These are phyloP conservation scores for Gynandropsis gynandra DNA, from an alignment of 345 rosid genomes.

Conservation along the genomic window DNA sequence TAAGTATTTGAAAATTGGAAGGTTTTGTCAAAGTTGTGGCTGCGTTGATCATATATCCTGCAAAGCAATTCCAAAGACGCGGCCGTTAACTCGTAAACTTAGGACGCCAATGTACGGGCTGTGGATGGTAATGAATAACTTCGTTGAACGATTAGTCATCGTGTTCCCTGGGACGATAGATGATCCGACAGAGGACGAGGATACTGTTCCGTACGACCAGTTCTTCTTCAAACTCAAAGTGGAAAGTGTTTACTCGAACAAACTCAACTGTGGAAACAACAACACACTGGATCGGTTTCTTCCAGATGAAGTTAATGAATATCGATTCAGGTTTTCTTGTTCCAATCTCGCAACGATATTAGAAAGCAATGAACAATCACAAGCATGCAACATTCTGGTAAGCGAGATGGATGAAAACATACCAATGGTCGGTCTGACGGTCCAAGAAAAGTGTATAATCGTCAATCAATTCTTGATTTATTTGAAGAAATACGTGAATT, in stretches of 20 bases:
- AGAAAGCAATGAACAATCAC: too few relatives aligned
- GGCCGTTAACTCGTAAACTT: conserved; percentile 1
- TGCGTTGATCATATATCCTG: not conserved
- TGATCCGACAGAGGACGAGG: not conserved
- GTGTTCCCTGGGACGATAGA: not conserved
- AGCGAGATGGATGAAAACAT: conserved; percentile 1
- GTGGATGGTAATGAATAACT: not conserved
- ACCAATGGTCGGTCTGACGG: not conserved
- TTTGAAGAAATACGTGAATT: not conserved
- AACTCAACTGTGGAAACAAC: too few relatives aligned
- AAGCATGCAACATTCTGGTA: too few relatives aligned
- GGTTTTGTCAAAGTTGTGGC: not conserved
- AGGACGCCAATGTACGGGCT: not conserved
- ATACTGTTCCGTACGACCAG: conserved; percentile 6
- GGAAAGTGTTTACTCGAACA: too few relatives aligned
- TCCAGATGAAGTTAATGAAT: too few relatives aligned
- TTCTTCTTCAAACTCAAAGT: conserved; percentile 1
- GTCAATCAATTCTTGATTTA: not conserved
- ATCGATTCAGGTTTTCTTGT: too few relatives aligned
- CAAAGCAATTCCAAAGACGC: not conserved
- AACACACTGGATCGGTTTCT: too few relatives aligned
- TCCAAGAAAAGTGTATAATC: not conserved
- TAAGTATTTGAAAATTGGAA: not conserved
- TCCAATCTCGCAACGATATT: too few relatives aligned
- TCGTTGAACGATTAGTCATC: not conserved